These are phyloP conservation scores for Cerrena zonata DNA, from an alignment of 1,284 basidiomycete genomes.

Conservation along the genomic window DNA sequence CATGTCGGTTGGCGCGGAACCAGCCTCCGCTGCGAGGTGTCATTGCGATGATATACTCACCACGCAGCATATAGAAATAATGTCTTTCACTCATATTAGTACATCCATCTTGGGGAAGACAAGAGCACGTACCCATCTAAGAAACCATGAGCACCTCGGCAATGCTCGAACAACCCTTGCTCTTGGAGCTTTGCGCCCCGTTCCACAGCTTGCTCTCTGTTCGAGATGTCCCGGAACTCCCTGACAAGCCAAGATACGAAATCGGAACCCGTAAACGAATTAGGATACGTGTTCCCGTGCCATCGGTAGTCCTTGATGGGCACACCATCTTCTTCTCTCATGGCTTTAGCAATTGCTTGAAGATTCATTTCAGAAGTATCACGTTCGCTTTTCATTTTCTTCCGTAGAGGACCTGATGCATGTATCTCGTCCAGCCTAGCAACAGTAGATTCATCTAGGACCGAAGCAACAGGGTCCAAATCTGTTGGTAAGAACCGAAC, in stretches of 20 bases:
- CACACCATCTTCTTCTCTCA: conserved; percentile 74
- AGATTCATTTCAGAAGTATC: conserved; percentile 63
- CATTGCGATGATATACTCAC: conserved; percentile 67
- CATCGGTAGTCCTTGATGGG: conserved; percentile 74
- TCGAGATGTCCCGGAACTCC: conserved; percentile 80
- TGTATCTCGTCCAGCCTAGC: conserved; percentile 77
- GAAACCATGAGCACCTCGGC: conserved; percentile 71
- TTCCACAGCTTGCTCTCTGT: conserved; percentile 72
- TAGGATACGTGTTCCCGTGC: conserved; percentile 63
- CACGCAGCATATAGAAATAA: conserved; percentile 79
- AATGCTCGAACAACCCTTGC: conserved; percentile 80
- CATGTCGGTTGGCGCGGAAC: conserved; percentile 49
- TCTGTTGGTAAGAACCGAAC: conserved; percentile 76
- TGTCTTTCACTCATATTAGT: conserved; percentile 42
- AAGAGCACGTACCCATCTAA: conserved; percentile 64
- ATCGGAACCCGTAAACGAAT: conserved; percentile 82
- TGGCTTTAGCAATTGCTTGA: conserved; percentile 62
- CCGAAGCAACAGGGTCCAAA: conserved; percentile 71
- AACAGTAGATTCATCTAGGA: conserved; percentile 73
- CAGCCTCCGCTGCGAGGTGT: conserved; percentile 55
- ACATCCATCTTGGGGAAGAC: neutral
- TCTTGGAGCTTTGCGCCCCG: conserved; percentile 72
- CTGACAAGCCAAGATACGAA: conserved; percentile 83
- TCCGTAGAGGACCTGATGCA: conserved; percentile 62
- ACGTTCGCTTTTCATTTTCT: conserved; percentile 72